Evolutionary conservation across 345 rosid species (phyloP).

Genomic region (Salix brachista): DNA sequence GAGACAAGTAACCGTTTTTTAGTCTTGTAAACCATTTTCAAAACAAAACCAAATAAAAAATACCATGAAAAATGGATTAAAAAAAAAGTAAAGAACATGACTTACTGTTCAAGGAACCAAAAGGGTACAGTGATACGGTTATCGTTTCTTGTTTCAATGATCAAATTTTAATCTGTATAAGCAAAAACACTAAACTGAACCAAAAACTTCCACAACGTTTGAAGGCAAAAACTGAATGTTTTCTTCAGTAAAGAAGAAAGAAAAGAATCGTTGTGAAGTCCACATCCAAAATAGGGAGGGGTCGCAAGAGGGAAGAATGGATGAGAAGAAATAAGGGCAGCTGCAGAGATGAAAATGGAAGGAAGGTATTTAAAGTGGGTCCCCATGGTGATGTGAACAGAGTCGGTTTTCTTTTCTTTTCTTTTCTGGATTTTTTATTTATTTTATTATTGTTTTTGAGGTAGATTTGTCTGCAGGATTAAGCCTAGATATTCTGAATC

Average conservation of each 20-base stretch:
- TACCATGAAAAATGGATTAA: not conserved
- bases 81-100: constrained; percentile 14
- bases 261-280: not conserved
- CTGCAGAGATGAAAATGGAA: not conserved
- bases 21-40: not conserved
- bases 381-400: not conserved
- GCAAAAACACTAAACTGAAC: not conserved
- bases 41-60: not conserved
- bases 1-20: constrained; percentile 4
- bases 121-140: not conserved
- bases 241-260: not conserved
- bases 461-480: not conserved
- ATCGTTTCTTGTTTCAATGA: not conserved
- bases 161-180: not conserved
- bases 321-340: not conserved
- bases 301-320: not conserved
- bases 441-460: not conserved
- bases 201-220: not conserved
- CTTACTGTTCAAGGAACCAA: constrained; percentile 32
- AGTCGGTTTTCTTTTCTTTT: not conserved
- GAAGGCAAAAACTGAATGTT: not conserved
- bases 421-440: not conserved
- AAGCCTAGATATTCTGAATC: not conserved
- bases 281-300: not conserved
- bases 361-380: constrained; percentile 1